Evolutionary conservation across 192 early-diverging fungal genomes (phyloP).

Genomic region (Coemansia sp.): DNA sequence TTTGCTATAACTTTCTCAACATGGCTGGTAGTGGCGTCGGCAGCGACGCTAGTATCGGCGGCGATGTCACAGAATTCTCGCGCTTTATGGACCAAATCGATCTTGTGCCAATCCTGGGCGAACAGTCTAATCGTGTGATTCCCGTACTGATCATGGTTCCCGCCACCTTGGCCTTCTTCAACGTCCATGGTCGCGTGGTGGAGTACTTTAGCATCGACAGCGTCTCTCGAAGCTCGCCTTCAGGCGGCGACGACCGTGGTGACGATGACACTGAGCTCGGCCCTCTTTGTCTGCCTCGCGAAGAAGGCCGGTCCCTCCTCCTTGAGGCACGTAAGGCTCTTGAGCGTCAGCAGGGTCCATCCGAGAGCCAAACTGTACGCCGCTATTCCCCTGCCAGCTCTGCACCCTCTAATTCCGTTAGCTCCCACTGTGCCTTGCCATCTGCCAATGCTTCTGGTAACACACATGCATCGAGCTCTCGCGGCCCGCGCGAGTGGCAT

Average conservation of each 20-base stretch:
- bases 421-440: slow-evolving; percentile 15
- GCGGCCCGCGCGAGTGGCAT: slow-evolving; percentile 47
- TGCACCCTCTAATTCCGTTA: slow-evolving; percentile 11
- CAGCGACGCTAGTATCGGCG: slow-evolving; percentile 41
- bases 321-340: slow-evolving; percentile 41
- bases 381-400: slow-evolving; percentile 36
- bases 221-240: slow-evolving; percentile 9
- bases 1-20: slow-evolving; percentile 95
- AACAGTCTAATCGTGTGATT: slow-evolving; percentile 82
- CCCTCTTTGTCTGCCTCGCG: slow-evolving; percentile 36
- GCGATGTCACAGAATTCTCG: slow-evolving; percentile 56
- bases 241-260: slow-evolving; percentile 18
- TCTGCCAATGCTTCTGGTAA: slow-evolving; percentile 15
- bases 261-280: slow-evolving; percentile 47
- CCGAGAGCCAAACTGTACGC: slow-evolving; percentile 6
- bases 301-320: slow-evolving; percentile 50
- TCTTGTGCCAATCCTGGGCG: slow-evolving; percentile 87
- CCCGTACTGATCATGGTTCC: slow-evolving; percentile 84
- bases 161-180: slow-evolving; percentile 70
- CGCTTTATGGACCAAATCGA: slow-evolving; percentile 79
- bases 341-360: slow-evolving; percentile 43
- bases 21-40: slow-evolving; percentile 44
- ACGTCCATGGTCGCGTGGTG: slow-evolving; percentile 80
- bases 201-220: slow-evolving; percentile 57
- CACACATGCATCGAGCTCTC: neutral